Evolutionary conservation across 2,329 filamentous ascomycete species (phyloP).

Genomic region (Lecanicillium sp.): DNA sequence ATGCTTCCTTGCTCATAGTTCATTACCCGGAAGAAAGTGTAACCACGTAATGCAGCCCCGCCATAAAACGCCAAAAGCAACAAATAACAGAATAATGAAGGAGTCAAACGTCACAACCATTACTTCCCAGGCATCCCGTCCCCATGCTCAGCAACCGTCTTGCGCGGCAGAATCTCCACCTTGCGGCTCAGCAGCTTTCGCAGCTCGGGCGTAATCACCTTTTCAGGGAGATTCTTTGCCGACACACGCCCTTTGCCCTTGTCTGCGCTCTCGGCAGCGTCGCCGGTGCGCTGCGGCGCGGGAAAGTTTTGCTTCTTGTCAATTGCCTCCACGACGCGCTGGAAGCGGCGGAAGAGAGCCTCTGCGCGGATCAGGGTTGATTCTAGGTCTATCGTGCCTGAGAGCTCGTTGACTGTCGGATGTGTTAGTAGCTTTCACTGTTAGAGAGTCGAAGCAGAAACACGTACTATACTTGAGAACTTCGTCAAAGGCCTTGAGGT

Average conservation of each 20-base stretch:
- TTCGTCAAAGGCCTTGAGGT: constrained; percentile 91
- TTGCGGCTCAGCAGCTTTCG: constrained; percentile 43
- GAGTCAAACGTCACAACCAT: neutral
- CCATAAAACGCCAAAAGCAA: neutral
- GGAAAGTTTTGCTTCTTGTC: constrained; percentile 90
- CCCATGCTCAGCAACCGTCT: constrained; percentile 25
- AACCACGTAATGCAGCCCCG: neutral
- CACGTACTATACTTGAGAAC: constrained; percentile 86
- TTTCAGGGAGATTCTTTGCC: constrained; percentile 20
- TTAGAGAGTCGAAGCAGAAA: constrained; percentile 2
- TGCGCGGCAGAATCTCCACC: constrained; percentile 34
- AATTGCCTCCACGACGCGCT: constrained; percentile 79
- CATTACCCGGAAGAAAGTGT: too few relatives aligned
- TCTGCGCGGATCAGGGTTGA: constrained; percentile 84
- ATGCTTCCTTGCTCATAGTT: too few relatives aligned
- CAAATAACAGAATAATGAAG: neutral
- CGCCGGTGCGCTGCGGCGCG: constrained; percentile 24
- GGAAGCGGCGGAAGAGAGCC: constrained; percentile 78
- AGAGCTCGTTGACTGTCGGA: constrained; percentile 82
- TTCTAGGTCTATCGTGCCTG: constrained; percentile 83
- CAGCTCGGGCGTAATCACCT: constrained; percentile 49
- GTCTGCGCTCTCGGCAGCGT: constrained; percentile 7
- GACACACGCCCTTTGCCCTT: constrained; percentile 27
- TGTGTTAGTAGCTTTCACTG: constrained; percentile 5
- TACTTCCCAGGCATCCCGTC: constrained; percentile 26